Evolutionary conservation across 257 asterid genomes (phyloP).

Genomic region (Forsythia viridissima): DNA sequence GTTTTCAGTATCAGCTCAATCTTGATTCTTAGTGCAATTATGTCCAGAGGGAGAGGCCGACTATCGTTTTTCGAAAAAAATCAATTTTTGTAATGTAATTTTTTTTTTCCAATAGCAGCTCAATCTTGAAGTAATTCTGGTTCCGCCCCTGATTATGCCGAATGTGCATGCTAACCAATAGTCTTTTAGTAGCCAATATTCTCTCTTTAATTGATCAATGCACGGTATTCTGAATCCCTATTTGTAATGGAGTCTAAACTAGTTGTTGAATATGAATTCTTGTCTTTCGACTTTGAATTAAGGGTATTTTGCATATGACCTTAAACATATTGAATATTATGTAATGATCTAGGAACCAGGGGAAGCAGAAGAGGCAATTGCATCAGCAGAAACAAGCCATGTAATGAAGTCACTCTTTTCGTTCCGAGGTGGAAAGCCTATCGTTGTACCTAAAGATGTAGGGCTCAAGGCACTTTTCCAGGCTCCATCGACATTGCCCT

Average conservation of each 20-base stretch:
- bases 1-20: too few species aligned
- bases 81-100: too few species aligned
- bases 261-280: not conserved
- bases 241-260: not conserved
- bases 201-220: too few species aligned
- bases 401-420: slow-evolving; percentile 19
- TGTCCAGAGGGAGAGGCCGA: not conserved
- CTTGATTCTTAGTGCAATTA: not conserved
- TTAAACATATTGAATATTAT: not conserved
- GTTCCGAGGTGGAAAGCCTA: slow-evolving; percentile 20
- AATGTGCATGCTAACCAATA: too few species aligned
- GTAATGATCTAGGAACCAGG: slow-evolving; percentile 19
- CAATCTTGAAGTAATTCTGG: too few species aligned
- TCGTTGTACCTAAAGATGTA: slow-evolving; percentile 32
- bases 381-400: slow-evolving; percentile 13
- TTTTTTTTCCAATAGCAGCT: too few species aligned
- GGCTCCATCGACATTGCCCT: slow-evolving; percentile 22
- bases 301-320: not conserved
- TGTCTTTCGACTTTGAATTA: not conserved
- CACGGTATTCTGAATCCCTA: too few species aligned
- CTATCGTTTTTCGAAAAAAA: too few species aligned
- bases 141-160: not conserved
- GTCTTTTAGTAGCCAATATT: too few species aligned
- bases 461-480: slow-evolving; percentile 20
- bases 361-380: slow-evolving; percentile 20